Evolutionary conservation across 1,284 basidiomycete species (phyloP).

Genomic region (Rhodofomes roseus): DNA sequence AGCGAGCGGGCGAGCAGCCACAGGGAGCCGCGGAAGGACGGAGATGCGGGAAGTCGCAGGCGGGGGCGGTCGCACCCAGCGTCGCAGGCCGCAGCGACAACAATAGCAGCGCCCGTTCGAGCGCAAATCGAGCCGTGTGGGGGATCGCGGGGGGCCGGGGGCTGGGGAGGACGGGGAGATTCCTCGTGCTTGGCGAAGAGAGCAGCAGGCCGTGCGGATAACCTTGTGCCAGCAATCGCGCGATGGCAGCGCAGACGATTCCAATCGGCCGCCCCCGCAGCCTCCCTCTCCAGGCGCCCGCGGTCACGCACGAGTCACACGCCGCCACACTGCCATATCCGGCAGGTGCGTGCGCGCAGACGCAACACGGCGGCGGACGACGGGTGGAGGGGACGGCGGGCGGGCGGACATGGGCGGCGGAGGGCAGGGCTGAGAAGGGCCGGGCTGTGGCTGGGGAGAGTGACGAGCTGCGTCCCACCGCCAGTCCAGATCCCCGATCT

Average conservation of each 20-base stretch:
- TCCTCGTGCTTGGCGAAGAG: constrained; percentile 1
- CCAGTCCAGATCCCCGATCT: constrained; percentile 4
- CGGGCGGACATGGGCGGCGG: background rate
- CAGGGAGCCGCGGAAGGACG: background rate
- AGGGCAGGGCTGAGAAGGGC: background rate
- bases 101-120: background rate
- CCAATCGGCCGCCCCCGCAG: background rate
- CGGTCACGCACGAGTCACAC: background rate
- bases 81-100: background rate
- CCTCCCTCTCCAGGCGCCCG: background rate
- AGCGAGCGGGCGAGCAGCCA: background rate
- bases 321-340: background rate
- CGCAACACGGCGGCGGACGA: background rate
- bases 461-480: constrained; percentile 2
- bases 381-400: background rate
- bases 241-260: constrained; percentile 3
- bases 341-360: background rate
- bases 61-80: too few species aligned
- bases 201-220: background rate
- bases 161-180: background rate
- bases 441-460: background rate
- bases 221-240: constrained; percentile 4
- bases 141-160: background rate
- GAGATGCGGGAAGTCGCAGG: background rate
- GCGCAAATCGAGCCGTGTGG: background rate